Evolutionary conservation across 371 early-diverging fungal genomes (phyloP), one percentile per base, ranked within the genome.

Genomic region (Blakeslea trispora): DNA sequence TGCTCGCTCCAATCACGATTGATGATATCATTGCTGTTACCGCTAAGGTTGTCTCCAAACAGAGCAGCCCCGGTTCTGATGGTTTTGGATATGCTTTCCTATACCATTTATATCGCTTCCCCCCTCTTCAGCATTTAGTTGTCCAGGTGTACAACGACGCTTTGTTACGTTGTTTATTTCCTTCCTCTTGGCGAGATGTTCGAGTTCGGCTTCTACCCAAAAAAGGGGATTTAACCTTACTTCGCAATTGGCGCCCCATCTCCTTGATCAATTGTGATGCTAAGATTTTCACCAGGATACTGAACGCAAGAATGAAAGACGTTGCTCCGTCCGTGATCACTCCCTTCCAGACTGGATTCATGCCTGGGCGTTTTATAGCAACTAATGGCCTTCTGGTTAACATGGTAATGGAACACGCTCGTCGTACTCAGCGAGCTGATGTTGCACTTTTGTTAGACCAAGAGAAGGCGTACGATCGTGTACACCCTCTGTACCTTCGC

Each of bases 381-480:
- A 50, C 50, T 39, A 43, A 45, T 44, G 41, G 49, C 3, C 17
- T 54, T 2, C 19, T 55, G 9, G 44, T 50, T 32, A 35, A 43
- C 1, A 24, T 49, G 6, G 10, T 54, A 13, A 43, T 45, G 54
- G 61, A 53, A 43, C 34, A 50, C 14, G 49, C 50, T 3, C 28
- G n/a, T 1, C 8, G 0, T 10, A 11, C 41, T 13, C 2, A 10
- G 5, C 41, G 19, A 23, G 11, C 47, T 9, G 4, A 24, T 24
- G 43, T 46, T 49, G 59, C 46, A 19, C 41, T 58, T 2, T n/a
- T 52, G 3, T 37, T 57, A 15, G 56, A 55, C 19, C 56, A 55
- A 18, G 64, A 58, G 32, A 57, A 64, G 34, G 64, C 65, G 2
- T 53, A 60, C 45, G 60, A 59, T 34, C 48, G 63, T 0, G 43